These are phyloP conservation scores for Lachancea meyersii DNA, from an alignment of 805 yeast species.

Conservation along the genomic window DNA sequence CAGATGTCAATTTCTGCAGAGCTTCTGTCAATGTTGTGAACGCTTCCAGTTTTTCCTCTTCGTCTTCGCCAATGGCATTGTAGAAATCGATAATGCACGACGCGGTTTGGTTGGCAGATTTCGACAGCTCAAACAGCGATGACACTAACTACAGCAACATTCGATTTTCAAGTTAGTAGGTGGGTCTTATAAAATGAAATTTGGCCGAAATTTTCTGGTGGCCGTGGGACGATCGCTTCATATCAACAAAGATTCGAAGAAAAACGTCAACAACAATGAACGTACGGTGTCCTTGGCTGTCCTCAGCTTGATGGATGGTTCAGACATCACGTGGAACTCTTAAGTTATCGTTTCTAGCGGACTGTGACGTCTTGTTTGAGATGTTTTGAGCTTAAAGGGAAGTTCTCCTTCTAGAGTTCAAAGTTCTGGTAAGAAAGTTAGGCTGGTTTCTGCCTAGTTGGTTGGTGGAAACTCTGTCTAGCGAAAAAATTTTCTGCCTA, in stretches of 20 bases:
- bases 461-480: constrained; percentile 4
- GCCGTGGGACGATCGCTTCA: neutral
- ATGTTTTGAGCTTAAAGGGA: neutral
- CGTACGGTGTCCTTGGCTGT: constrained; percentile 37
- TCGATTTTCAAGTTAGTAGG: constrained; percentile 9
- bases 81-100: constrained; percentile 72
- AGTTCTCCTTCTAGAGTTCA: constrained; percentile 5
- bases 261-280: constrained; percentile 6
- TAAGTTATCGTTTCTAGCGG: constrained; percentile 3
- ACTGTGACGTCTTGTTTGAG: constrained; percentile 1
- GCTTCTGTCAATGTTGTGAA: constrained; percentile 40
- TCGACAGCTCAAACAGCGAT: constrained; percentile 73
- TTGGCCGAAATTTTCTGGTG: neutral
- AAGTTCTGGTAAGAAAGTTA: constrained; percentile 1
- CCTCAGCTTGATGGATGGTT: constrained; percentile 31
- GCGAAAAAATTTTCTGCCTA: constrained; percentile 8
- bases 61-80: constrained; percentile 47
- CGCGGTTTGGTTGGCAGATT: constrained; percentile 83
- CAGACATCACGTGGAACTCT: constrained; percentile 16
- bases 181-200: neutral
- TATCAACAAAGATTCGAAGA: neutral
- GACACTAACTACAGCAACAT: constrained; percentile 50
- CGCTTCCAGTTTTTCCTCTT: constrained; percentile 41
- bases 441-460: constrained; percentile 7
- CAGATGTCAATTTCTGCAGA: constrained; percentile 35